A percentile compares a stretch with the other conserved stretches of the same genome.
phyloP scores from a whole-genome alignment of 352 stramenopile species.

The Nothophytophthora sp. region DNA sequence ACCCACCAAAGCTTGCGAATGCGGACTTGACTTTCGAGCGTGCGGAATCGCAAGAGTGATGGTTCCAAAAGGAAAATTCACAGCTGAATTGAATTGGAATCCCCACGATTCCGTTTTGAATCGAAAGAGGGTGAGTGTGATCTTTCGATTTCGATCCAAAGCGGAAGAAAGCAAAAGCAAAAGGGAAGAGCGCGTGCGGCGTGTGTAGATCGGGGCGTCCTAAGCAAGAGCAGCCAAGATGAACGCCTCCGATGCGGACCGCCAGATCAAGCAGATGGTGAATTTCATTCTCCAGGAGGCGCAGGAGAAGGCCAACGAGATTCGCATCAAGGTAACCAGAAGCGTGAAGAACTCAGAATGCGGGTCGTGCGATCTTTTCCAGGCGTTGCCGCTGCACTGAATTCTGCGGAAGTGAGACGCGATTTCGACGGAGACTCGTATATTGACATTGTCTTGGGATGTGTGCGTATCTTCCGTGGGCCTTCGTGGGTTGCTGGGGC shows the following conservation, averaged over 20 bases:
- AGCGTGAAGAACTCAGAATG: neutral
- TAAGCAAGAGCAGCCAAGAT: slow-evolving; percentile 37
- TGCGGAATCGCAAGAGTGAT: no score
- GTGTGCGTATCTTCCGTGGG: no score
- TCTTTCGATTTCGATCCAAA: slow-evolving; percentile 9
- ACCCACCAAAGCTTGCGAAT: neutral
- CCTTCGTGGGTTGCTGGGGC: no score
- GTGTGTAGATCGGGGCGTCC: neutral
- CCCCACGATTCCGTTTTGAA: neutral
- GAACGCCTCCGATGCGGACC: slow-evolving; percentile 84
- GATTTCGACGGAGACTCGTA: no score
- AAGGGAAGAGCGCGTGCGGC: neutral
- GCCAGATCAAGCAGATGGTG: slow-evolving; percentile 96
- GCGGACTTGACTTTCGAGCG: neutral
- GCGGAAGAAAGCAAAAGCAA: slow-evolving; percentile 5
- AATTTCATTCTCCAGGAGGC: slow-evolving; percentile 99
- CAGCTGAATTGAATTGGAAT: slow-evolving; percentile 5
- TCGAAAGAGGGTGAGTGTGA: neutral
- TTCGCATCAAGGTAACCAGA: slow-evolving; percentile 95
- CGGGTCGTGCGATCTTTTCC: no score
- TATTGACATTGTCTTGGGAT: no score
- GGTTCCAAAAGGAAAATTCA: slow-evolving; percentile 3
- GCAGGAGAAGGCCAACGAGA: slow-evolving; percentile 99
- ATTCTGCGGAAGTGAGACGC: no score
- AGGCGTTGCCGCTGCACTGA: no score